A percentile compares a stretch with the other conserved stretches of the same genome.
These are phyloP conservation scores for Botryotinia globosa DNA, from an alignment of 2,329 filamentous ascomycete genomes.

Conservation along the genomic window DNA sequence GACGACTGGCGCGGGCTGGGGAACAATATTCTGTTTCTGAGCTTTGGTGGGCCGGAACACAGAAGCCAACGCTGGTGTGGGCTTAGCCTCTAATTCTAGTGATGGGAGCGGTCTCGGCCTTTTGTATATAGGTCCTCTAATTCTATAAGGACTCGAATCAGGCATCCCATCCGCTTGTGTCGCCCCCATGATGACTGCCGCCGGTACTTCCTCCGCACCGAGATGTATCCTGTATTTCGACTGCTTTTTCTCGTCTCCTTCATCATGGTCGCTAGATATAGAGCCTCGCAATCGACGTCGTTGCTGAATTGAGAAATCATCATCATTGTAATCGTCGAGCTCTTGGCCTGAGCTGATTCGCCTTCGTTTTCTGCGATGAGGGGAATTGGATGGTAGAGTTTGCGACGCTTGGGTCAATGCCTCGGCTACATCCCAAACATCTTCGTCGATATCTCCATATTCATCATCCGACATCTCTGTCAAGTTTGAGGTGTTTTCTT, in stretches of 20 bases:
- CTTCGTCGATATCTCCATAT: constrained; percentile 21
- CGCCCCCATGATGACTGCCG: constrained; percentile 33
- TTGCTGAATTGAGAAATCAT: background rate
- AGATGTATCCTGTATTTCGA: constrained; percentile 37
- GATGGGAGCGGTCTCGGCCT: constrained; percentile 40
- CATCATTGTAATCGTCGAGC: constrained; percentile 7
- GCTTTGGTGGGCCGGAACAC: constrained; percentile 17
- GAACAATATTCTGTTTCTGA: constrained; percentile 19
- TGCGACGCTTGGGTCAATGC: constrained; percentile 21
- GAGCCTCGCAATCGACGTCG: constrained; percentile 25
- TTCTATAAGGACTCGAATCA: constrained; percentile 49
- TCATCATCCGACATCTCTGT: constrained; percentile 19
- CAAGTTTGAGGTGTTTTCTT: background rate
- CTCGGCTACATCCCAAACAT: constrained; percentile 19
- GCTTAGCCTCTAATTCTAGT: constrained; percentile 20
- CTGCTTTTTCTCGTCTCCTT: constrained; percentile 31
- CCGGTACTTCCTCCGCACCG: constrained; percentile 30
- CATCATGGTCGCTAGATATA: constrained; percentile 25
- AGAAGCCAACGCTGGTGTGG: background rate
- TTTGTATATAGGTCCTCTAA: constrained; percentile 51
- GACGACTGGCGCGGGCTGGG: constrained; percentile 12
- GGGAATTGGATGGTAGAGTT: constrained; percentile 13
- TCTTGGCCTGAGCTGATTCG: constrained; percentile 10
- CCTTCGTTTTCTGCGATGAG: constrained; percentile 19
- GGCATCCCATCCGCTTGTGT: constrained; percentile 37